Evolutionary conservation across 108 stramenopile genomes (phyloP).

Genomic region (Cyclotella distinguenda): DNA sequence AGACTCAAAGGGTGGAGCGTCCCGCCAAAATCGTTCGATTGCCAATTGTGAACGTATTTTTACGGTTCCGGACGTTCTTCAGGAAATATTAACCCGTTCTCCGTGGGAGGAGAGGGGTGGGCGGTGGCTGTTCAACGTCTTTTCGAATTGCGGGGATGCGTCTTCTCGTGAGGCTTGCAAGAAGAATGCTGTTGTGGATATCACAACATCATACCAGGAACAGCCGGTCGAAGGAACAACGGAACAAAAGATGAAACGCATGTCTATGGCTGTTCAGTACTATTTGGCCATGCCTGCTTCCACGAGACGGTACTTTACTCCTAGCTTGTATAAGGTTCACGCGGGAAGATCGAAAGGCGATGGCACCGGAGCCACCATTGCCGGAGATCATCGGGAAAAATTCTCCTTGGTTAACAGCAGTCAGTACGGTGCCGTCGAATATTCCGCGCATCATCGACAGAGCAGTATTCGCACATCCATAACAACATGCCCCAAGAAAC

Average conservation of each 20-base stretch:
- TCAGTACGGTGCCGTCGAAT: neutral
- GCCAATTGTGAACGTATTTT: constrained; percentile 39
- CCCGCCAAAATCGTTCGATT: neutral
- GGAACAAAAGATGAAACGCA: constrained; percentile 13
- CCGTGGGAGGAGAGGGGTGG: constrained; percentile 84
- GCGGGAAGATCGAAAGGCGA: constrained; percentile 2
- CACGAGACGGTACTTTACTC: constrained; percentile 19
- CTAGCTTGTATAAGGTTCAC: constrained; percentile 33
- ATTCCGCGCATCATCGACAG: neutral
- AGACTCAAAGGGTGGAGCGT: neutral
- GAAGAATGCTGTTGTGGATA: neutral
- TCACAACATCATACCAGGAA: neutral
- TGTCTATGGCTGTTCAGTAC: constrained; percentile 31
- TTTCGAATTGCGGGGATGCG: constrained; percentile 23
- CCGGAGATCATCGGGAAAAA: constrained; percentile 12
- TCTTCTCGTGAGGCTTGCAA: neutral
- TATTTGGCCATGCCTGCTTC: constrained; percentile 37
- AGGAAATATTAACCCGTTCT: constrained; percentile 60
- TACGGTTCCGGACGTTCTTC: constrained; percentile 43
- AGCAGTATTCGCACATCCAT: neutral
- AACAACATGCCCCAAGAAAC: neutral
- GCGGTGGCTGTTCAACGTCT: constrained; percentile 66
- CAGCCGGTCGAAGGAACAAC: neutral
- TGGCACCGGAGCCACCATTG: constrained; percentile 4
- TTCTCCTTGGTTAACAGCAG: constrained; percentile 7